Conservation (phyloP, 768 basidiomycete species). For the Boletellus emodensis region DNA sequence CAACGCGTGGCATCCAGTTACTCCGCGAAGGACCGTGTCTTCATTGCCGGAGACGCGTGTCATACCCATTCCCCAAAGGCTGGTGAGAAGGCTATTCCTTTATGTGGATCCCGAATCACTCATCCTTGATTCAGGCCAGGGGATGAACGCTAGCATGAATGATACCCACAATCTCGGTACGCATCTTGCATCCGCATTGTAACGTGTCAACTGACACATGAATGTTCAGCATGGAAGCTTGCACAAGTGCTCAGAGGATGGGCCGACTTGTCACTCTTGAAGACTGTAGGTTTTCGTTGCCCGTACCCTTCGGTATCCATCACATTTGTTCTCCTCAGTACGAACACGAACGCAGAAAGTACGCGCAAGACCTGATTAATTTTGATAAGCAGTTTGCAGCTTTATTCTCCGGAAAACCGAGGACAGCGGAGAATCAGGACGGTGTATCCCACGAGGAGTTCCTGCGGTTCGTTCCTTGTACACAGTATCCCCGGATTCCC, state of each 20-base stretch:
- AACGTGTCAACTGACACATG: conserved; percentile 46
- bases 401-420: conserved; percentile 67
- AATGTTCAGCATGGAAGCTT: conserved; percentile 42
- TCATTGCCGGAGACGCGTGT: conserved; percentile 76
- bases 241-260: conserved; percentile 42
- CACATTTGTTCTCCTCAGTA: conserved; percentile 42
- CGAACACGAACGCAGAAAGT: conserved; percentile 61
- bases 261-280: conserved; percentile 35
- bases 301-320: background rate
- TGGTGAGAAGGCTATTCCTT: conserved; percentile 31
- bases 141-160: conserved; percentile 76
- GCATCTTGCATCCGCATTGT: background rate
- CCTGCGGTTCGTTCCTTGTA: conserved; percentile 22
- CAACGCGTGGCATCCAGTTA: conserved; percentile 69
- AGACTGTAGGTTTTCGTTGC: conserved; percentile 32
- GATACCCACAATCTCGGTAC: conserved; percentile 68
- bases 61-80: conserved; percentile 68
- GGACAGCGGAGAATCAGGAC: conserved; percentile 37
- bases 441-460: conserved; percentile 36
- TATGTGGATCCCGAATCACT: background rate
- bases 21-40: conserved; percentile 58
- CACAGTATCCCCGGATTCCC: background rate
- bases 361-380: conserved; percentile 67
- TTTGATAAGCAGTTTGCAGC: conserved; percentile 65
- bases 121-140: conserved; percentile 48